Evolutionary conservation across 1,284 basidiomycete species (phyloP), one percentile per base, ranked within the genome.

Genomic region (Cutaneotrichosporon mucoides): DNA sequence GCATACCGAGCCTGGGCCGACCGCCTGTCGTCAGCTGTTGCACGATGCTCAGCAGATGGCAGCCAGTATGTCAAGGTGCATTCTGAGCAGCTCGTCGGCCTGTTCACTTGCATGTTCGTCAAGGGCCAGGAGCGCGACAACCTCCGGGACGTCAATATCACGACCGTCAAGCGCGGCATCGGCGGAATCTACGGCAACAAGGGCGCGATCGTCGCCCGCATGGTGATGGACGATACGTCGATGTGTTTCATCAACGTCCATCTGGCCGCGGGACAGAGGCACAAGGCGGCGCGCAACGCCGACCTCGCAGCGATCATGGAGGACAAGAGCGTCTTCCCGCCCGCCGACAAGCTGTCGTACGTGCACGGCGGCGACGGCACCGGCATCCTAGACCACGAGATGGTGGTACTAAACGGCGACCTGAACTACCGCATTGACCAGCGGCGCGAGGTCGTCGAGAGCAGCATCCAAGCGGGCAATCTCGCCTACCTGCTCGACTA

Each of bases 241-340:
- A 77, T 98, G 34, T 97, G 92, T 73, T 89, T 97, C 70, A 85
- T 97, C 79, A 99, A 99, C 77, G 92, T 91, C 66, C 95, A 99
- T 81, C 82, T 99, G 53, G 95, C 94, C 5, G 94, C 95, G 2
- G 94, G 95, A 1, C 93, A 96, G 72, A 83, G 84, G 62, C 87
- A 90, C 50, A 84, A 90, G 35, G 84, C 88, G 8, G 83, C 88
- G 63, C 83, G 95, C 6, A 97, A 96, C 70, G 86, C 86, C 0
- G 93, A 98, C 75, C 80, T 93, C 4, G 87, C 87, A 0, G 88
- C 86, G 1, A 89, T 95, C 59, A 77, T 96, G 59, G 93, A 96
- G 68, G 87, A 90, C 68, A 86, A 87, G 62, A 78, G 83, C 3
- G 81, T 92, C 2, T 88, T 93, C 61, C 84, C 88, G 0, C 47